Conservation (phyloP, 345 rosid genomes). For the Melaleuca quinquenervia region DNA sequence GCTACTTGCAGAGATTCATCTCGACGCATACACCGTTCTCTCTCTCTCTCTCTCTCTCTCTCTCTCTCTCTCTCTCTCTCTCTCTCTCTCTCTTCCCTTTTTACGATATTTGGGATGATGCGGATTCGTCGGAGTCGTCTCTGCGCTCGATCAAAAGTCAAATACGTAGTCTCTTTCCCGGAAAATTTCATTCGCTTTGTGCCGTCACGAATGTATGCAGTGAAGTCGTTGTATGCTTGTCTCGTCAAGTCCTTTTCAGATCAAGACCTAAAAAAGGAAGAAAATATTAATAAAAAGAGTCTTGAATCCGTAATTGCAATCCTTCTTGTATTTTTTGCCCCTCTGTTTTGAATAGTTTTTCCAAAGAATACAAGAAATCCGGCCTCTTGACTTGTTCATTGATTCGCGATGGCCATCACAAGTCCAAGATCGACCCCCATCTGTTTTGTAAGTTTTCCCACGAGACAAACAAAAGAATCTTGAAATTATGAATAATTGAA, state of each 20-base stretch:
- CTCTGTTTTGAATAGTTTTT: neutral
- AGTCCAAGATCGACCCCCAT: neutral
- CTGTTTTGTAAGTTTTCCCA: too few relatives aligned
- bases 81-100: neutral
- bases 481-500: too few relatives aligned
- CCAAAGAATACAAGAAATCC: neutral
- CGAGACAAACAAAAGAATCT: too few relatives aligned
- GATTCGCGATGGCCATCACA: neutral
- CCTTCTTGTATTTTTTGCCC: neutral
- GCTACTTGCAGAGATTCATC: neutral
- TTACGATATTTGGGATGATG: neutral
- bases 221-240: too few relatives aligned
- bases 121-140: neutral
- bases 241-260: neutral
- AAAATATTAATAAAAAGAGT: too few relatives aligned
- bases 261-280: neutral
- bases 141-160: too few relatives aligned
- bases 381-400: neutral
- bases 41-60: neutral
- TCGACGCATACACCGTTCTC: neutral
- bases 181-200: neutral
- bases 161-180: neutral
- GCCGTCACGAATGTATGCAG: neutral
- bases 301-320: too few relatives aligned
- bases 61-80: neutral